A percentile compares a stretch with the other conserved stretches of the same genome.
phyloP scores from a whole-genome alignment of 169 alveolate species.

The Babesia bigemina region DNA sequence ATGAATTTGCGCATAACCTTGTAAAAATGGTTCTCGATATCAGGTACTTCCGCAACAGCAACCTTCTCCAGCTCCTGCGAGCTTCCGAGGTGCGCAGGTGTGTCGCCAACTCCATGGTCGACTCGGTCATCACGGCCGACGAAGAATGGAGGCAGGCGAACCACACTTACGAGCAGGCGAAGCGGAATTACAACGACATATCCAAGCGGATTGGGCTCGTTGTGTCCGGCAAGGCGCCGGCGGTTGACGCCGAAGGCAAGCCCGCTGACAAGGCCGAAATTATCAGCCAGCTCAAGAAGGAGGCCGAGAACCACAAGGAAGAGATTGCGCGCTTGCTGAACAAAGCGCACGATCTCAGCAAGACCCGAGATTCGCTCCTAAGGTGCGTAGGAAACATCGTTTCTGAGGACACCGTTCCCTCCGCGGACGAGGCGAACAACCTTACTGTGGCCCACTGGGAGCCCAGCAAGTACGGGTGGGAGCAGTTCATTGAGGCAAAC shows the following conservation, averaged over 20 bases:
- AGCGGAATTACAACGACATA: conserved; percentile 69
- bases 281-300: conserved; percentile 70
- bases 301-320: conserved; percentile 70
- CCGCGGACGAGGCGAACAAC: conserved; percentile 93
- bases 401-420: conserved; percentile 89
- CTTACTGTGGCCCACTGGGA: conserved; percentile 91
- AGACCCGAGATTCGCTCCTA: conserved; percentile 73
- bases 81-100: conserved; percentile 75
- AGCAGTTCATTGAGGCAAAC: conserved; percentile 25
- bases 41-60: conserved; percentile 72
- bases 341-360: conserved; percentile 69
- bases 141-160: conserved; percentile 82
- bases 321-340: conserved; percentile 74
- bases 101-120: conserved; percentile 71
- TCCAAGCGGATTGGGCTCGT: conserved; percentile 66
- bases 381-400: conserved; percentile 91
- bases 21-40: conserved; percentile 75
- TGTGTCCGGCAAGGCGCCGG: conserved; percentile 43
- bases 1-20: no score
- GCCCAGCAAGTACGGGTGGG: conserved; percentile 77
- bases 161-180: conserved; percentile 78
- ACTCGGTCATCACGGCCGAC: conserved; percentile 79
- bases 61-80: conserved; percentile 68
- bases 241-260: conserved; percentile 17
- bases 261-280: conserved; percentile 58